Conservation (phyloP, 1,139 yeast species). For the Candida albicans region DNA sequence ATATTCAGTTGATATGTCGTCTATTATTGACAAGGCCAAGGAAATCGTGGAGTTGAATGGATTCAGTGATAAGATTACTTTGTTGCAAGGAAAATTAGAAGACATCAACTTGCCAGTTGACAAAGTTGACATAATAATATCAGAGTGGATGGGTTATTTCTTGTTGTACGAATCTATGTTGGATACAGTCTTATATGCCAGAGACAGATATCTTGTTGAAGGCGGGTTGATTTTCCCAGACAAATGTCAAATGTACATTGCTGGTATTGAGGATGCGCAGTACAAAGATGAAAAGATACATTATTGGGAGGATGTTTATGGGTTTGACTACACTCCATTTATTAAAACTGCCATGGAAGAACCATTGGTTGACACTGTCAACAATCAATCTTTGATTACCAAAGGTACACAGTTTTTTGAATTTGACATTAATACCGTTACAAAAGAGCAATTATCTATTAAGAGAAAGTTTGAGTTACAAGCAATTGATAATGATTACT, state of each 20-base stretch:
- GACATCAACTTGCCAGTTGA: conserved; percentile 80
- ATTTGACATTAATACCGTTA: conserved; percentile 87
- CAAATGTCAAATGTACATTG: conserved; percentile 85
- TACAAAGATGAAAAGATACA: conserved; percentile 91
- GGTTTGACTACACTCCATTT: conserved; percentile 84
- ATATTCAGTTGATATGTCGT: conserved; percentile 95
- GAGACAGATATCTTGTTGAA: conserved; percentile 84
- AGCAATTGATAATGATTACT: conserved; percentile 75
- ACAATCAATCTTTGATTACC: conserved; percentile 74
- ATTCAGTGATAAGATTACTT: conserved; percentile 80
- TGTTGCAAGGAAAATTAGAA: conserved; percentile 91
- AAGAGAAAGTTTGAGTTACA: conserved; percentile 62
- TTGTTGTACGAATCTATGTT: conserved; percentile 95
- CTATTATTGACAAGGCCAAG: conserved; percentile 91
- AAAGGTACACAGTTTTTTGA: conserved; percentile 69
- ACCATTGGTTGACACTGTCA: conserved; percentile 93
- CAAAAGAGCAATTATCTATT: conserved; percentile 79
- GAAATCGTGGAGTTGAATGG: conserved; percentile 86
- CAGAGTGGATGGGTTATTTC: conserved; percentile 99
- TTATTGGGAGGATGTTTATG: conserved; percentile 96
- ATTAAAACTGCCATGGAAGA: conserved; percentile 80
- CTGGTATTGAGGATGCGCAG: conserved; percentile 92
- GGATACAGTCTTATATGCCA: conserved; percentile 91
- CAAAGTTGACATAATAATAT: conserved; percentile 88
- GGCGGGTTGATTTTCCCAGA: conserved; percentile 96